Base-by-base conservation (phyloP, 352 stramenopile genomes). In the Globisporangium emineosum region DNA sequence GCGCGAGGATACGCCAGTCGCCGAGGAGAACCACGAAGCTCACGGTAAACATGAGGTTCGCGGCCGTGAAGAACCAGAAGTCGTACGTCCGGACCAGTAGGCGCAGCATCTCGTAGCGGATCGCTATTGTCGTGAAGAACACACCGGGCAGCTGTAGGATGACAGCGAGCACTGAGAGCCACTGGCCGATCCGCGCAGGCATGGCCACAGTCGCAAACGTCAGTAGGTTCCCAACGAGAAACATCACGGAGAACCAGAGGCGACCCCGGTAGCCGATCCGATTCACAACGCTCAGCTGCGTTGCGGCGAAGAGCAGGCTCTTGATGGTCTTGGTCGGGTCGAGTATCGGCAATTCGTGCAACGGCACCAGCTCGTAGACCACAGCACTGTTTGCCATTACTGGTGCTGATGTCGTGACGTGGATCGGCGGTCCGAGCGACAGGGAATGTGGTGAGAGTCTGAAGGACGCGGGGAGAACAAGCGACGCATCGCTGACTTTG, bases 51-150 rank as follows among this genome's bases (percentile, higher is more conserved):
- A 73, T 52, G 27, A 73, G n/a, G 42, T 78, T 78, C 40, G 62
- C 64, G 13, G 71, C 42, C 10, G 68, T 72, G 57, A 76, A 67
- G 42, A 72, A 70, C 66, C 69, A 74, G 21, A 76, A 79, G 43
- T 76, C 69, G 45, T 76, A 76, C 5, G 72, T 72, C 13, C 32
- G n/a, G 29, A 75, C 52, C 19, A 76, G 64, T 19, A 79, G 27
- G 0, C 43, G 54, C 23, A 71, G 6, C 64, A 79, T 76, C 33
- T 76, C 62, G 15, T 69, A 59, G 21, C 66, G 69, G 25, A 75
- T 53, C 7, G 69, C 64, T 2, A 52, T 53, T 15, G 67, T 27
- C 19, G 75, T 70, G 29, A 73, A 67, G 49, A 70, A 27, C 30
- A 72, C 51, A 2, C 72, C 69, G 15, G 69, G 63, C 9, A 72